Evolutionary conservation across 2,329 filamentous ascomycete species (phyloP), one percentile per base, ranked within the genome.

Genomic region (Didymella arachidicola): DNA sequence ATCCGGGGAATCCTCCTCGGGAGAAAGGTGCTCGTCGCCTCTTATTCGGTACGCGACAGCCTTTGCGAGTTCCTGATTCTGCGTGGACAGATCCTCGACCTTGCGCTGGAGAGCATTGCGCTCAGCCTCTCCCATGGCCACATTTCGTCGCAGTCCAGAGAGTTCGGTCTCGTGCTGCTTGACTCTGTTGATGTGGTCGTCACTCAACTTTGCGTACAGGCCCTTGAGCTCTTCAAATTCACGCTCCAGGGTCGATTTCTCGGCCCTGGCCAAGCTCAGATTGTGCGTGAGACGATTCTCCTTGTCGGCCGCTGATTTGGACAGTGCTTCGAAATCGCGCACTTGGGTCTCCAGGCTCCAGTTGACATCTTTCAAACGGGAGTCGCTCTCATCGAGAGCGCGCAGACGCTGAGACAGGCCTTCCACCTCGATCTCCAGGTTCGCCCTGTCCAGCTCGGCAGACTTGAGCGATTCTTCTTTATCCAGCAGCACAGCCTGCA

Each of bases 291-390:
- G 83, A 74, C 91, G 91, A 76, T 92, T 91, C 77, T 97, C 93
- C 60, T 90, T 89, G 72, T 95, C 93, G 14, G 88, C 82, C 1
- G 90, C 86, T 45, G 96, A 92, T 72, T 89, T 92, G 62, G 90
- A 85, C 16, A 86, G 83, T 7, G 89, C 85, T 51, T 90, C 84
- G 41, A 94, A 82, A 63, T 98, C 93, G 70, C 97, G 95, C 22
- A 96, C 85, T 69, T 93, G 91, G 0, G 93, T 96, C 77, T 99
- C 95, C 36, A 99, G 84, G 63, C 91, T 94, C 95, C 95, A 99
- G 75, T 98, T 99, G 77, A 98, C 95, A 72, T 99, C 95, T 79
- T 97, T 98, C 80, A 96, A 97, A 51, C 92, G 89, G 71, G 96
- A 90, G 76, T 99, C 95, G 74, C 91, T 97, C 78, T 99, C 95